Evolutionary conservation across 2,329 filamentous ascomycete genomes (phyloP).

Genomic region (Phaeosphaeria sp.): DNA sequence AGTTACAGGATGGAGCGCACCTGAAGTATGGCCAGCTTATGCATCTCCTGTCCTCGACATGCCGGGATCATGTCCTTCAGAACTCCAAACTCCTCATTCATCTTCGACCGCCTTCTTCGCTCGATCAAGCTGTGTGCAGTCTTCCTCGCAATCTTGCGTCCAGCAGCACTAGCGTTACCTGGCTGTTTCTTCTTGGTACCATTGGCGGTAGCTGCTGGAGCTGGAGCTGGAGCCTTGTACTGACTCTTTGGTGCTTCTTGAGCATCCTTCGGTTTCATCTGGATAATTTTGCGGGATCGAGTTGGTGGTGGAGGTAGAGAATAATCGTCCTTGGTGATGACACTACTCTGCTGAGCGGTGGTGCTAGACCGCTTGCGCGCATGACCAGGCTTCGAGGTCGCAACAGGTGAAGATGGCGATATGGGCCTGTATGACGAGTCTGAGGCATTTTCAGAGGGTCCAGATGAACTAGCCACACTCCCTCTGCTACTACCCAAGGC

Average conservation of each 20-base stretch:
- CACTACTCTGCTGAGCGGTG: slow-evolving; percentile 30
- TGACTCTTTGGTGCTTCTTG: slow-evolving; percentile 32
- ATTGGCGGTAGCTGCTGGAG: slow-evolving; percentile 27
- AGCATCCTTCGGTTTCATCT: slow-evolving; percentile 78
- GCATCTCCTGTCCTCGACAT: slow-evolving; percentile 93
- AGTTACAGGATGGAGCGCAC: slow-evolving; percentile 56
- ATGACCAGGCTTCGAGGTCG: slow-evolving; percentile 38
- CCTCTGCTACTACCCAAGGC: slow-evolving; percentile 62
- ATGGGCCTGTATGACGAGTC: slow-evolving; percentile 61
- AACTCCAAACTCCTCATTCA: slow-evolving; percentile 97
- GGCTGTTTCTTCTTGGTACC: slow-evolving; percentile 76
- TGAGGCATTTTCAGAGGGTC: slow-evolving; percentile 56
- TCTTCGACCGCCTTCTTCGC: slow-evolving; percentile 86
- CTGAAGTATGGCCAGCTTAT: slow-evolving; percentile 94
- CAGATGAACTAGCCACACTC: slow-evolving; percentile 54
- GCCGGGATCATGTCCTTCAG: slow-evolving; percentile 96
- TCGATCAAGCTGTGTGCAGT: slow-evolving; percentile 97
- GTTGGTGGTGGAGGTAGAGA: slow-evolving; percentile 90
- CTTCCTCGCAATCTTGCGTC: slow-evolving; percentile 93
- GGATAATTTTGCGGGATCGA: slow-evolving; percentile 92
- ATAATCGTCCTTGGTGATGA: slow-evolving; percentile 69
- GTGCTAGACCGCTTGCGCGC: slow-evolving; percentile 42
- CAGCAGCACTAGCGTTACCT: slow-evolving; percentile 75
- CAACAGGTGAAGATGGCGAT: slow-evolving; percentile 49
- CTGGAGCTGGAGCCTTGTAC: slow-evolving; percentile 20